A percentile compares a stretch with the other conserved stretches of the same genome.
phyloP scores from a whole-genome alignment of 75 land plant species.

The Isoetes taiwanensis region DNA sequence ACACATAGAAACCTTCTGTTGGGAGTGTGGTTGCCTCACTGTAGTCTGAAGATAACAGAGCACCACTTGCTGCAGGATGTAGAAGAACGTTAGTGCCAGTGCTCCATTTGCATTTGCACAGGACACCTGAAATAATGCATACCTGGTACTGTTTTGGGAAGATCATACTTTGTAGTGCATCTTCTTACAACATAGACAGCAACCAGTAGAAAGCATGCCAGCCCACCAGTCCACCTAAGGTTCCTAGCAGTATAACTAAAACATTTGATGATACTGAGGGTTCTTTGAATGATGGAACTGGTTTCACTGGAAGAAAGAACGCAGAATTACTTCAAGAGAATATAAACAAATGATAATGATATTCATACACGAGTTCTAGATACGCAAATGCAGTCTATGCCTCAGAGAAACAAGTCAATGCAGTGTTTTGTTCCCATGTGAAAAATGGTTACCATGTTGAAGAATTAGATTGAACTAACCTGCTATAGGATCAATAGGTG shows the following conservation, averaged over 20 bases:
- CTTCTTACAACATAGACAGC: constrained; percentile 1
- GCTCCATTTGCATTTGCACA: no score
- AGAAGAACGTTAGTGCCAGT: no score
- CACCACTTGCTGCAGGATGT: neutral
- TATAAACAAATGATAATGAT: no score
- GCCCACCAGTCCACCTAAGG: neutral
- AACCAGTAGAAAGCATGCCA: neutral
- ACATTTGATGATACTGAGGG: neutral
- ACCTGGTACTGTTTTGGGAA: neutral
- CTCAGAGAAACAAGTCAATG: no score
- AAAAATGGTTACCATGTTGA: no score
- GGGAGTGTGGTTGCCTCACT: constrained; percentile 15
- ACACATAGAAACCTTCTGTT: constrained; percentile 28
- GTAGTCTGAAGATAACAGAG: neutral
- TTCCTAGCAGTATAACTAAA: neutral
- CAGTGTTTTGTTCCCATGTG: no score
- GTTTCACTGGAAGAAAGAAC: no score
- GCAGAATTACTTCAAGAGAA: no score
- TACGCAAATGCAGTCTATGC: no score
- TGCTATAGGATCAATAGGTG: neutral
- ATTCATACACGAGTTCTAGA: no score
- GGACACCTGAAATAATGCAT: neutral
- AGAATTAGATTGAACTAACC: neutral
- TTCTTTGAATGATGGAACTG: no score
- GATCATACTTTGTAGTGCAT: neutral